Conservation (phyloP, 257 asterid species). For the Ilex asprella region DNA sequence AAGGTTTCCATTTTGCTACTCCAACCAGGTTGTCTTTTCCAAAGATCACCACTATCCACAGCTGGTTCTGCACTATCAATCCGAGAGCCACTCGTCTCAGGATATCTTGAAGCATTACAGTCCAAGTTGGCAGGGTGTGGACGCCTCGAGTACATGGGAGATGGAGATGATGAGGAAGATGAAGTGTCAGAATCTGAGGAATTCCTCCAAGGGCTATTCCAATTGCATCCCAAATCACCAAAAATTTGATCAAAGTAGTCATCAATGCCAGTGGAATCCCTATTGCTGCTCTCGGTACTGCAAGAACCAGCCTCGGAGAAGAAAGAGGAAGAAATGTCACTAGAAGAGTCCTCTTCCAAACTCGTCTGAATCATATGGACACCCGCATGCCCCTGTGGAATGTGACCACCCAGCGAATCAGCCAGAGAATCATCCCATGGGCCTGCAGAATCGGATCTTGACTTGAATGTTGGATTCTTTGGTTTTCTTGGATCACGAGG, state of each 20-base stretch:
- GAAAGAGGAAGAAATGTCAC: constrained; percentile 53
- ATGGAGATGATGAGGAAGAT: constrained; percentile 55
- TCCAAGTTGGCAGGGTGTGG: constrained; percentile 36
- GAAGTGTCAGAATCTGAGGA: constrained; percentile 61
- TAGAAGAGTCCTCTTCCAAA: constrained; percentile 30
- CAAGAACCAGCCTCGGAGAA: constrained; percentile 61
- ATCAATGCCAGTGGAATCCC: constrained; percentile 42
- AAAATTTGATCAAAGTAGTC: constrained; percentile 42
- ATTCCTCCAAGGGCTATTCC: constrained; percentile 31
- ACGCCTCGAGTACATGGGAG: constrained; percentile 40
- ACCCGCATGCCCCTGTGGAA: constrained; percentile 17
- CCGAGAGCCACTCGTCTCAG: constrained; percentile 16
- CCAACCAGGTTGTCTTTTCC: constrained; percentile 2
- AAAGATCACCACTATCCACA: constrained; percentile 17
- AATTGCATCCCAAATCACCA: constrained; percentile 27
- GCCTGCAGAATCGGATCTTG: constrained; percentile 26
- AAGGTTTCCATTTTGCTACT: constrained; percentile 7
- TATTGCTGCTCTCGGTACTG: constrained; percentile 62
- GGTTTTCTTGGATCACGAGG: constrained; percentile 35
- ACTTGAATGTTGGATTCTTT: constrained; percentile 18
- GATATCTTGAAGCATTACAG: constrained; percentile 26
- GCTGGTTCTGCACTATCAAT: constrained; percentile 16
- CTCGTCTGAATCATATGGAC: constrained; percentile 11
- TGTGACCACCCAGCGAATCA: constrained; percentile 14
- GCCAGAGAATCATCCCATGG: constrained; percentile 29